These are phyloP conservation scores for Tylopilus sp. DNA, from an alignment of 768 basidiomycete genomes.

Conservation along the genomic window DNA sequence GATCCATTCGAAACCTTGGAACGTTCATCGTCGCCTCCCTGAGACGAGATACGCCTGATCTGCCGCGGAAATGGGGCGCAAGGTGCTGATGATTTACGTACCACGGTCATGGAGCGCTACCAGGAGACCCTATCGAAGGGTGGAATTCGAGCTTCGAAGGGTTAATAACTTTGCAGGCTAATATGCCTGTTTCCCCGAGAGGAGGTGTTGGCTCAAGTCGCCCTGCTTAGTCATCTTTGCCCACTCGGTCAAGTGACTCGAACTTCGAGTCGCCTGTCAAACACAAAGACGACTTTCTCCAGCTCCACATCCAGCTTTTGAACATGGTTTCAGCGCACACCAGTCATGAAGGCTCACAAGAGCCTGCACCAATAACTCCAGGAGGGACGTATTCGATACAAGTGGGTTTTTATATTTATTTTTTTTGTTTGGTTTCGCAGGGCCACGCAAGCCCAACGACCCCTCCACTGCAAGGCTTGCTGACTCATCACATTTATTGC, in stretches of 20 bases:
- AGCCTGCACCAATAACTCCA: constrained; percentile 64
- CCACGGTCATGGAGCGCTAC: neutral
- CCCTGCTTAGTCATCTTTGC: constrained; percentile 23
- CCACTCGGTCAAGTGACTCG: neutral
- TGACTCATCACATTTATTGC: constrained; percentile 33
- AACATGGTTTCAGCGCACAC: constrained; percentile 30
- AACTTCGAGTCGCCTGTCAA: neutral
- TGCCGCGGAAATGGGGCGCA: neutral
- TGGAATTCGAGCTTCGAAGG: neutral
- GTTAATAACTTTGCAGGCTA: neutral
- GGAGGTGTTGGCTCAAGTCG: neutral
- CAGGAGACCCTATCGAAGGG: neutral
- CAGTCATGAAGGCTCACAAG: constrained; percentile 33
- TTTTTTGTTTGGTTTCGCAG: constrained; percentile 25
- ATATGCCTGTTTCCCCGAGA: neutral
- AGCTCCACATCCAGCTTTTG: constrained; percentile 1
- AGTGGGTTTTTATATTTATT: constrained; percentile 39
- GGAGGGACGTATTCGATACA: constrained; percentile 77
- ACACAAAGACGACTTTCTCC: constrained; percentile 5
- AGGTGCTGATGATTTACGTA: constrained; percentile 1
- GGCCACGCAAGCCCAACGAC: constrained; percentile 13
- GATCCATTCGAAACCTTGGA: neutral
- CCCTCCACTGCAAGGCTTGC: constrained; percentile 12
- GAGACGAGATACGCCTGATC: neutral
- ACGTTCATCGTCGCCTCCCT: neutral